Conservation (phyloP, 73 alveolate species). For the Tetrahymena malaccensis region DNA sequence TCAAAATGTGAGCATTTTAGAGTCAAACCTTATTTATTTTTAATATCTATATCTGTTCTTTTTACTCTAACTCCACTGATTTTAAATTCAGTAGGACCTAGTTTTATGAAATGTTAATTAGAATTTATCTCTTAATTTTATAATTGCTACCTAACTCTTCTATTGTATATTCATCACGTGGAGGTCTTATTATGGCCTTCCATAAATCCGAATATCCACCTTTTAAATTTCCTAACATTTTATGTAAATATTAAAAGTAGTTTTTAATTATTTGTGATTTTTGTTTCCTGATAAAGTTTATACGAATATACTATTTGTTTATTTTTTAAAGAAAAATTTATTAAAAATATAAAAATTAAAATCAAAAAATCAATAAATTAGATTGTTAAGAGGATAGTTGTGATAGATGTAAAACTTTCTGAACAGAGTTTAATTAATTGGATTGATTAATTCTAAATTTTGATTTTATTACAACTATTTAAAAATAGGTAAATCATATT, state of each 20-base stretch:
- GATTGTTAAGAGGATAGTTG: neutral
- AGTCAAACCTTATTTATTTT: constrained; percentile 48
- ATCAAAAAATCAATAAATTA: neutral
- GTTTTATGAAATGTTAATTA: constrained; percentile 22
- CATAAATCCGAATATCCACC: constrained; percentile 87
- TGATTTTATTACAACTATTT: neutral
- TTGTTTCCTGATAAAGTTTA: neutral
- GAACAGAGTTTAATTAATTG: neutral
- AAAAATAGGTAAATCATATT: neutral
- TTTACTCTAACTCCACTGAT: constrained; percentile 47
- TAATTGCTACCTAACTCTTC: constrained; percentile 67
- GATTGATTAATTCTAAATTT: neutral
- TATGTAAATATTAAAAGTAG: neutral
- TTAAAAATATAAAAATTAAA: no score
- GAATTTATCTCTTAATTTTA: constrained; percentile 42
- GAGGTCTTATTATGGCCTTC: constrained; percentile 98
- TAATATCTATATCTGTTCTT: constrained; percentile 61
- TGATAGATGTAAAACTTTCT: no score
- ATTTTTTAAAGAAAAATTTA: no score
- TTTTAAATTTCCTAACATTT: constrained; percentile 20
- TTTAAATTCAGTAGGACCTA: constrained; percentile 73
- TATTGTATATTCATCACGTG: constrained; percentile 79
- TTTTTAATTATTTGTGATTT: neutral
- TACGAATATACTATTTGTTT: neutral
- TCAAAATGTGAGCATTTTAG: constrained; percentile 82